Base-by-base conservation (phyloP, 2,329 filamentous ascomycete genomes). In the Septoria linicola region DNA sequence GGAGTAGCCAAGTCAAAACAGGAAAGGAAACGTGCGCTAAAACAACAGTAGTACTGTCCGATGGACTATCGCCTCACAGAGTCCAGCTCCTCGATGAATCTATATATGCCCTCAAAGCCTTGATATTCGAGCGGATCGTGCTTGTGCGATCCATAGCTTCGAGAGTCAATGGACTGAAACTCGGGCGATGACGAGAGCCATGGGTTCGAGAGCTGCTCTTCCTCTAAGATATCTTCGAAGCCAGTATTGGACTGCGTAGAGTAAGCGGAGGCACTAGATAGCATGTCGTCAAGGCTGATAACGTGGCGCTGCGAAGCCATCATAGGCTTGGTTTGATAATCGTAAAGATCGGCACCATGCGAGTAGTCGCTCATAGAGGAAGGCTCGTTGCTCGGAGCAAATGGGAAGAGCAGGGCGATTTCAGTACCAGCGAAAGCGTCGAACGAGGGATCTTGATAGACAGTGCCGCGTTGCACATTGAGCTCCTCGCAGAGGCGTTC, bases 401-500 rank as follows among this genome's bases (percentile, higher is more conserved):
- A 96, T 0, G 92, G 92, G 63, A 96, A 96, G 36, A 84, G 79
- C 16, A 97, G 77, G 4, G 89, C 89, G 59, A 93, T 79, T 1
- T 87, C 78, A 1, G 83, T 82, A 7, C 87, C 89, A 20, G 78
- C 77, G 49, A 80, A 81, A 5, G 70, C 64, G 49, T 88, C 81
- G 61, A 95, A 95, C 14, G 85, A 83, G 25, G 80, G 76, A 58
- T 97, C 93, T 72, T 97, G 86, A 10, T 80, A 75, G 3, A 97
- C 80, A 3, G 88, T 74, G 1, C 93, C 93, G 46, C 89, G 80
- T 56, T 85, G 82, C 6, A 99, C 79, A n/a, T 87, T 88, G 8
- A 95, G 79, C 67, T 99, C 93, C 40, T 89, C 83, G 67, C 91
- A 96, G 1, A 99, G 78, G 2, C 79, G 76, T 66, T 95, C 89